Base-by-base conservation (phyloP, 257 asterid species). In the Fraxinus anomala region DNA sequence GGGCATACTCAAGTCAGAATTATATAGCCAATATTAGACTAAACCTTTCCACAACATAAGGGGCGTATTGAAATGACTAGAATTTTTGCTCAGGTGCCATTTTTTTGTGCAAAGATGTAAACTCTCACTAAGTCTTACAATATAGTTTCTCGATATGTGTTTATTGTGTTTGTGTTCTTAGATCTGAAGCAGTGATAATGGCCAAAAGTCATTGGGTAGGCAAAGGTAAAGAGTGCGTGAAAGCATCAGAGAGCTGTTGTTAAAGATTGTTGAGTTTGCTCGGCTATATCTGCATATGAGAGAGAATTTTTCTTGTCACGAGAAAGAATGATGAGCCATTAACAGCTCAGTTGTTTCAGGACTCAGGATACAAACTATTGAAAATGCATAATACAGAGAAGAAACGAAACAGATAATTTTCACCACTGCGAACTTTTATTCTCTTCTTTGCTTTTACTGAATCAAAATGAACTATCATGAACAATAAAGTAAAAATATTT, bases 1-100 rank as follows among this genome's bases (percentile, higher is more conserved):
- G 73, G 36, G 81, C 82, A 83, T 73, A 75, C 9, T 24, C 26
- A 56, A 6, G 68, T 69, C 51, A 80, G n/a, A 54, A 74, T 21
- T 12, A 23, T 61, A 23, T 24, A 61, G 68, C 68, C 12, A 21
- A 23, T 16, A 28, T 39, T 51, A n/a, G 23, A 9, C 68, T 51
- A n/a, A 8, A 13, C 68, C 26, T 61, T 61, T 61, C n/a, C 19
- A 61, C 19, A 23, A 26, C 31, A 23, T 9, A 26, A 61, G 33
- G 33, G 14, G 68, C 68, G 4, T n/a, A 54, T n/a, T n/a, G 28
- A 54, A 17, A n/a, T 54, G 11, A 56, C 13, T n/a, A 61, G 16
- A 61, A 24, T 23, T 23, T 61, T 23, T 21, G 31, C 31, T 61
- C 68, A 61, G 31, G 13, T 61, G 68, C 65, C 9, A 16, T 47